Evolutionary conservation across 163 green algal genomes (phyloP), one percentile per base, ranked within the genome.

Genomic region (Volvox carteri): DNA sequence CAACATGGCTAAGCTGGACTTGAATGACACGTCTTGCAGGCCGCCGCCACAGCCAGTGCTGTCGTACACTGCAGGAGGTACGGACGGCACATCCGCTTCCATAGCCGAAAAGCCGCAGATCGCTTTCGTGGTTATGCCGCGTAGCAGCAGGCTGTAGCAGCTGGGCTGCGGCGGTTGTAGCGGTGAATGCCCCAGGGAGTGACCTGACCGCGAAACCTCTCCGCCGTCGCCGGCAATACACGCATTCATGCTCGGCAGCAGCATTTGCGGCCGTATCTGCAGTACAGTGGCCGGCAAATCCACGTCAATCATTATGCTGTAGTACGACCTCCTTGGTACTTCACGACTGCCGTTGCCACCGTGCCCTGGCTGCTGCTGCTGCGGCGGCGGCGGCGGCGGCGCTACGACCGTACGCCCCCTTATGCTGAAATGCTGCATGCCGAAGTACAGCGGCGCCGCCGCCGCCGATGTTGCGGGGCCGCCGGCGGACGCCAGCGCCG

Each of bases 121-220:
- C 48, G 75, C 75, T 35, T 48, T 33, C 0, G 48, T 30, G 9
- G n/a, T 50, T 16, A 68, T 5, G 33, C 75, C 75, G n/a, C 48
- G 75, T 9, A 84, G 50, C 4, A 68, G 9, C n/a, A 84, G 48
- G 33, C 48, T 84, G 75, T 84, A 84, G 48, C 75, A 84, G 46
- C 9, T 68, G 30, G 50, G 73, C 41, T 56, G 70, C 4, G 6
- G 12, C 30, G 65, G 25, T 46, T 30, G 46, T 30, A 11, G 70
- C 39, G 70, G 23, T 41, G 60, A 14, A 11, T 11, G 48, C 48
- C 11, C 11, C 48, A 14, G 48, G 48, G 12, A 14, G 48, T 58
- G 48, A 58, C 48, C 12, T 11, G 12, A 28, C 60, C 1, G 60
- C 60, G 70, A 39, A 6, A 23, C 39, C 4, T 41, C 70, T 18